A percentile compares a stretch with the other conserved stretches of the same genome.
These are phyloP conservation scores for Aspergillus sp. DNA, from an alignment of 2,329 filamentous ascomycete genomes.

Conservation along the genomic window DNA sequence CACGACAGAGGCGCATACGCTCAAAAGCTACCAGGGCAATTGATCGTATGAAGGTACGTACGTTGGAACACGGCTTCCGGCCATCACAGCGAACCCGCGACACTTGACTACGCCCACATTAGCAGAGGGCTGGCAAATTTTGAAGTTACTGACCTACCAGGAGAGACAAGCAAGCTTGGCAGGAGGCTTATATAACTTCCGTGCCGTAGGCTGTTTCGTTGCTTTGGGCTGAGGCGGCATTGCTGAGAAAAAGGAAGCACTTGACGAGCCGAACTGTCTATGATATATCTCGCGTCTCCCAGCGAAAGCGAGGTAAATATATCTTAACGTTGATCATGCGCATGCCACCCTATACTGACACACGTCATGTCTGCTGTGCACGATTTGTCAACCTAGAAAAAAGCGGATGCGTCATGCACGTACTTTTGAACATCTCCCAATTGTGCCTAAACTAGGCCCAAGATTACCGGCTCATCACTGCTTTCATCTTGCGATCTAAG, in stretches of 20 bases:
- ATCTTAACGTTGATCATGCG: too few relatives aligned
- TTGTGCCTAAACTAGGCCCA: too few relatives aligned
- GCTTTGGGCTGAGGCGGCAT: background rate
- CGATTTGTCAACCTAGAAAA: too few relatives aligned
- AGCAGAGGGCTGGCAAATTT: background rate
- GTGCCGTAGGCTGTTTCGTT: background rate
- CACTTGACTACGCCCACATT: background rate
- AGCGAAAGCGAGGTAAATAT: too few relatives aligned
- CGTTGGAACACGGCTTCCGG: background rate
- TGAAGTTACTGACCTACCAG: background rate
- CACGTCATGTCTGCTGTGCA: too few relatives aligned
- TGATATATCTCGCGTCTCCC: too few relatives aligned
- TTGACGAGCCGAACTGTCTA: too few relatives aligned
- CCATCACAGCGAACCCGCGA: background rate
- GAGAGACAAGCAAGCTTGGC: background rate
- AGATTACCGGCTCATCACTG: too few relatives aligned
- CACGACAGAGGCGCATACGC: background rate
- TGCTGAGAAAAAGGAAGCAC: background rate
- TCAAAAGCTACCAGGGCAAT: background rate
- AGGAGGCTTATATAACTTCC: background rate
- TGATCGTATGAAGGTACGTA: background rate
- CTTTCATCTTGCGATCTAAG: too few relatives aligned
- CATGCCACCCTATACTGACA: too few relatives aligned
- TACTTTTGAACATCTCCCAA: too few relatives aligned
- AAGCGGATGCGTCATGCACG: too few relatives aligned